A percentile compares a stretch with the other conserved stretches of the same genome.
phyloP scores from a whole-genome alignment of 2,329 filamentous ascomycete genomes.

The Cryphonectria nitschkei region DNA sequence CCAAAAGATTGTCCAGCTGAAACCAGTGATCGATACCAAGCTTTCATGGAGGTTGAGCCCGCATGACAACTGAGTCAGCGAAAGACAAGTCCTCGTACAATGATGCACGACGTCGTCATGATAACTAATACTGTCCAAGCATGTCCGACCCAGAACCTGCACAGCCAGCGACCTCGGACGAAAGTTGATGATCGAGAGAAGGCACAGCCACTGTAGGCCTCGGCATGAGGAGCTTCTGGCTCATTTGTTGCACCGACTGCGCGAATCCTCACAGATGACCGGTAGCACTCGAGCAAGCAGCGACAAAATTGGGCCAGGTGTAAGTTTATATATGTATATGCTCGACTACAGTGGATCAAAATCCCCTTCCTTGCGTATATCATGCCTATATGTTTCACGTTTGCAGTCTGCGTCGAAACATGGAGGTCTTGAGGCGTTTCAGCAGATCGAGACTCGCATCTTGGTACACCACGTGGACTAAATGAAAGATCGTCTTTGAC shows the following conservation, averaged over 20 bases:
- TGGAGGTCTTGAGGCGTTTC: not conserved
- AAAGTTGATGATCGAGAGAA: not conserved
- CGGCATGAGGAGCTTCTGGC: not conserved
- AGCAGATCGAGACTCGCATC: not conserved
- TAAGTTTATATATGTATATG: not conserved
- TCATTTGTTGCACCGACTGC: not conserved
- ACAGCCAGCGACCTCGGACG: not conserved
- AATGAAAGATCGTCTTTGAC: not conserved
- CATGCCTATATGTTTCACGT: not conserved
- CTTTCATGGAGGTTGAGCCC: not conserved
- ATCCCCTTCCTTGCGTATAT: not conserved
- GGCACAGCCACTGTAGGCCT: not conserved
- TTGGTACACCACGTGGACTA: constrained; percentile 2
- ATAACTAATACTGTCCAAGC: not conserved
- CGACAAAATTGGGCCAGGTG: not conserved
- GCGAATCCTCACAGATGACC: not conserved
- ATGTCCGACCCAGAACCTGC: not conserved
- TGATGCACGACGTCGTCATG: not conserved
- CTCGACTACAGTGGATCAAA: not conserved
- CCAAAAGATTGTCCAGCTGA: not conserved
- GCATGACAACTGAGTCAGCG: not conserved
- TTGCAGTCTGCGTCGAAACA: not conserved
- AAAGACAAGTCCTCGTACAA: not conserved
- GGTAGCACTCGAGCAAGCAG: not conserved
- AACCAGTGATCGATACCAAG: not conserved